Conservation (phyloP, 2,329 filamentous ascomycete genomes). For the Fusarium sp. region DNA sequence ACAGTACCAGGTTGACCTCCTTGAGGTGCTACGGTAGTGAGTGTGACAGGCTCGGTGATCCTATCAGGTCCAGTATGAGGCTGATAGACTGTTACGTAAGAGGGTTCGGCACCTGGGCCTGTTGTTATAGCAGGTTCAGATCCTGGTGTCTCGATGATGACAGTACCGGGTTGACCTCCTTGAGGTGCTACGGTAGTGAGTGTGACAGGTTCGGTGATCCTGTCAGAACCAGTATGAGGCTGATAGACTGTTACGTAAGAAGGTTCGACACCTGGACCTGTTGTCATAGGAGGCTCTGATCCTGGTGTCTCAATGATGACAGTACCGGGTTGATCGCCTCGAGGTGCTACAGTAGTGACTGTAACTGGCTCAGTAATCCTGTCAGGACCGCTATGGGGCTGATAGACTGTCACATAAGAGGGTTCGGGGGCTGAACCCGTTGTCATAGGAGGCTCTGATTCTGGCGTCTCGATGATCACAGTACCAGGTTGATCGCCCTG, state of each 20-base stretch:
- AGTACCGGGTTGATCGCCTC: slow-evolving; percentile 10
- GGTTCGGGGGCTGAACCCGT: not conserved
- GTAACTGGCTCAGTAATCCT: slow-evolving; percentile 3
- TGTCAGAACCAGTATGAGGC: too few relatives aligned
- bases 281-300: not conserved
- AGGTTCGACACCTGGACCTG: not conserved
- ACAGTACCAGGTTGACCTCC: slow-evolving; percentile 14
- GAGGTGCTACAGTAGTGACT: not conserved
- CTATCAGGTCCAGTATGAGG: not conserved
- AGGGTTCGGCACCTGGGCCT: not conserved
- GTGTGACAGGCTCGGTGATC: slow-evolving; percentile 2
- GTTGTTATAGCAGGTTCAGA: slow-evolving; percentile 2
- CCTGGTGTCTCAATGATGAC: slow-evolving; percentile 23
- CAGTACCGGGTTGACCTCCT: slow-evolving; percentile 7
- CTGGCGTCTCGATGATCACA: slow-evolving; percentile 16
- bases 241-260: slow-evolving; percentile 8
- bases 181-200: too few relatives aligned
- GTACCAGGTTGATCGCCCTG: slow-evolving; percentile 11
- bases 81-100: slow-evolving; percentile 2
- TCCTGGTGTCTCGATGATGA: slow-evolving; percentile 18
- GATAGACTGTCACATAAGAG: slow-evolving; percentile 4
- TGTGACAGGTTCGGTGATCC: too few relatives aligned
- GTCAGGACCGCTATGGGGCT: not conserved
- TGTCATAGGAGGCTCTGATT: not conserved
- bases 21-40: not conserved